Conservation (phyloP, 371 early-diverging fungal species). For the Mucor plumbeus region DNA sequence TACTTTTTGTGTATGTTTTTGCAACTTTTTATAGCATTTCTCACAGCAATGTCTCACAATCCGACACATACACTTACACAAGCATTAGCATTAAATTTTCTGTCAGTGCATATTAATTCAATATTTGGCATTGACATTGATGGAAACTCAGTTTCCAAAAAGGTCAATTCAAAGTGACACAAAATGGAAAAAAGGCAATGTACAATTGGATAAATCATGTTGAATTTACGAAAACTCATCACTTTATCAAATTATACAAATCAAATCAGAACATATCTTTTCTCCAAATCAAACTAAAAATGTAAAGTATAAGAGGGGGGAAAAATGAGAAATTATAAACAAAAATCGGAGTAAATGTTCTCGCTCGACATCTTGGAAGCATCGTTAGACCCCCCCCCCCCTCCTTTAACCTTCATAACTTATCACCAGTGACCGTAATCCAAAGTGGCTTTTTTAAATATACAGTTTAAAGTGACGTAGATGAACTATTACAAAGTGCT, state of each 20-base stretch:
- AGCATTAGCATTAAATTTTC: neutral
- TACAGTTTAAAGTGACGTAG: conserved; percentile 8
- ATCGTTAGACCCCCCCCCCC: too few species aligned
- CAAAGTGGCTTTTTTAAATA: conserved; percentile 16
- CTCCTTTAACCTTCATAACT: too few species aligned
- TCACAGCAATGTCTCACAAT: neutral
- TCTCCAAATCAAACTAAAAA: too few species aligned
- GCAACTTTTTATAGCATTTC: neutral
- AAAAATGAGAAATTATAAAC: too few species aligned
- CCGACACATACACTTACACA: neutral
- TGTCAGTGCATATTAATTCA: neutral
- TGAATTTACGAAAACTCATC: neutral
- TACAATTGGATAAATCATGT: neutral
- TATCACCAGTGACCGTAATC: conserved; percentile 6
- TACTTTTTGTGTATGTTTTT: neutral
- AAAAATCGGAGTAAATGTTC: too few species aligned
- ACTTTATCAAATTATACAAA: too few species aligned
- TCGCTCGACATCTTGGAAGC: too few species aligned
- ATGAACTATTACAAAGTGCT: neutral
- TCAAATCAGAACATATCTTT: too few species aligned
- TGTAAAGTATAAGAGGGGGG: too few species aligned
- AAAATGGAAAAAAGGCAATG: neutral
- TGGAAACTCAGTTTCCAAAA: neutral
- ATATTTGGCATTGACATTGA: conserved; percentile 1
- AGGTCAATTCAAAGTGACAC: neutral